A percentile compares a stretch with the other conserved stretches of the same genome.
Conservation (phyloP, 352 stramenopile species). For the Phytophthora cryptogea region DNA sequence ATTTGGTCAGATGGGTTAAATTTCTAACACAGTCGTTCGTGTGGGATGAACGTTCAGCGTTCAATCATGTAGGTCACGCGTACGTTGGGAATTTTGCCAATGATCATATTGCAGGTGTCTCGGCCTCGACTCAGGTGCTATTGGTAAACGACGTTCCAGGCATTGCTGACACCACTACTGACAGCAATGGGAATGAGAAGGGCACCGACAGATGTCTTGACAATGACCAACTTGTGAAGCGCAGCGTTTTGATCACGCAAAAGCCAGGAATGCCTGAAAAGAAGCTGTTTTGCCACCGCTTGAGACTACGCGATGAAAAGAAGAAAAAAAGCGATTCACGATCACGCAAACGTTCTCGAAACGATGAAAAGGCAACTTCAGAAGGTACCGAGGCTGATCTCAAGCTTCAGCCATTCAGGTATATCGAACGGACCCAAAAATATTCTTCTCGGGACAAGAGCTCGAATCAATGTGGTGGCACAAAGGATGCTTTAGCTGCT, state of each 20-base stretch:
- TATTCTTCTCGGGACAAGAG: constrained; percentile 28
- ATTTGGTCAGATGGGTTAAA: not conserved
- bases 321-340: constrained; percentile 20
- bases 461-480: constrained; percentile 1
- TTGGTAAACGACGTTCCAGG: constrained; percentile 46
- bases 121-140: constrained; percentile 33
- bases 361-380: constrained; percentile 10
- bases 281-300: constrained; percentile 44
- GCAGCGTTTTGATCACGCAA: constrained; percentile 52
- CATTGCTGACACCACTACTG: constrained; percentile 5
- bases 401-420: constrained; percentile 29
- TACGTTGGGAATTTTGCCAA: constrained; percentile 39
- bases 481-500: constrained; percentile 11
- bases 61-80: constrained; percentile 51
- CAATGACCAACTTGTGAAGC: constrained; percentile 41
- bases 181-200: not conserved
- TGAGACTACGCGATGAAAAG: constrained; percentile 40
- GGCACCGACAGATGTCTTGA: constrained; percentile 4
- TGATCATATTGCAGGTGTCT: not conserved
- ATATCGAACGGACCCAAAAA: constrained; percentile 67
- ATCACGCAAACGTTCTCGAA: constrained; percentile 41
- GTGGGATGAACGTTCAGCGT: constrained; percentile 32
- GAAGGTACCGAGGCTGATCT: not conserved
- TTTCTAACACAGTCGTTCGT: not conserved
- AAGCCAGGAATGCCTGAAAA: constrained; percentile 25